These are phyloP conservation scores for Colletotrichum musae DNA, from an alignment of 2,329 filamentous ascomycete species.

Conservation along the genomic window DNA sequence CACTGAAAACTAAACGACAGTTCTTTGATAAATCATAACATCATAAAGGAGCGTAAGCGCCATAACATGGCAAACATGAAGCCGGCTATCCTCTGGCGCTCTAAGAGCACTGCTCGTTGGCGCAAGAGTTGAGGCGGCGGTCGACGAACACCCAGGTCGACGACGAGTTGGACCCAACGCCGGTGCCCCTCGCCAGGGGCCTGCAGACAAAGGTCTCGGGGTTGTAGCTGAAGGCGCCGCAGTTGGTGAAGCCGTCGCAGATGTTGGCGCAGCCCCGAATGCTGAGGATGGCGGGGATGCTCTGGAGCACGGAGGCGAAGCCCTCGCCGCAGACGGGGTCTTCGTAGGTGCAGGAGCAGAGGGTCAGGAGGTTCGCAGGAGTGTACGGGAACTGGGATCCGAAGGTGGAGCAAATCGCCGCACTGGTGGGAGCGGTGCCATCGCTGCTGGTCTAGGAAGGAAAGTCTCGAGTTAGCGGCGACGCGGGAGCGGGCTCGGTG, in stretches of 20 bases:
- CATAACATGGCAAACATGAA: neutral
- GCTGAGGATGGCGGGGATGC: neutral
- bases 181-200: neutral
- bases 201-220: neutral
- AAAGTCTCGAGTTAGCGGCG: no score
- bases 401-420: neutral
- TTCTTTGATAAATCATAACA: constrained; percentile 1
- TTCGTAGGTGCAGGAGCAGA: constrained; percentile 10
- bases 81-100: neutral
- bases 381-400: constrained; percentile 2
- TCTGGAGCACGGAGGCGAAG: neutral
- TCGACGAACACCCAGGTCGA: constrained; percentile 6
- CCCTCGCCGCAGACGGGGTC: constrained; percentile 6
- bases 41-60: neutral
- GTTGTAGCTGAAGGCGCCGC: constrained; percentile 14
- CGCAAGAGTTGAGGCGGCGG: neutral
- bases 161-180: neutral
- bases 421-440: no score
- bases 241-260: constrained; percentile 6
- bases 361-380: neutral
- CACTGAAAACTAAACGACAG: neutral
- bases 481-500: no score
- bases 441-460: no score
- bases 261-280: constrained; percentile 6
- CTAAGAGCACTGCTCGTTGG: neutral